Conservation (phyloP, 805 yeast genomes). For the Dipodascopsis uninucleata region DNA sequence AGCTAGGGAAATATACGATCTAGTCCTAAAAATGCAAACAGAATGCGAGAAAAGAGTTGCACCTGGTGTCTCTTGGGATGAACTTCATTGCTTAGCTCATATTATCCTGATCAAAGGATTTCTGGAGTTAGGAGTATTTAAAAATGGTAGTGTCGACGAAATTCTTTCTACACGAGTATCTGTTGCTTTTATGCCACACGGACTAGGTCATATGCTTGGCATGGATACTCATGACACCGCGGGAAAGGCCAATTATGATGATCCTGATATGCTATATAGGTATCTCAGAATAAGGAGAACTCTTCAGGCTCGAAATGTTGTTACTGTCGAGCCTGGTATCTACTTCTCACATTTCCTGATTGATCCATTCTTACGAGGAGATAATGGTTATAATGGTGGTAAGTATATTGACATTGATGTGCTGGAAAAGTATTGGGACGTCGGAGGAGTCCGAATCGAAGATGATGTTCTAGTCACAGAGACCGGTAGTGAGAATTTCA, state of each 20-base stretch:
- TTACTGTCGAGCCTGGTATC: constrained; percentile 93
- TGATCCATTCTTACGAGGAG: constrained; percentile 51
- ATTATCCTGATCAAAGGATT: constrained; percentile 68
- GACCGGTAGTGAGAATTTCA: constrained; percentile 74
- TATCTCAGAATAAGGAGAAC: constrained; percentile 78
- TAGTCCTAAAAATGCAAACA: constrained; percentile 79
- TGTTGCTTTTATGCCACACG: constrained; percentile 88
- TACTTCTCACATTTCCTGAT: constrained; percentile 84
- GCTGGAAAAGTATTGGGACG: constrained; percentile 71
- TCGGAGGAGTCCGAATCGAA: constrained; percentile 98
- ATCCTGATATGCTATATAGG: constrained; percentile 68
- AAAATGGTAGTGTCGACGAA: constrained; percentile 49
- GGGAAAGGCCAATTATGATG: constrained; percentile 81
- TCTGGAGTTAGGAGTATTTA: constrained; percentile 71
- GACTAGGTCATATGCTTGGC: constrained; percentile 89
- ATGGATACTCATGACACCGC: constrained; percentile 97
- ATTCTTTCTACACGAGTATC: constrained; percentile 67
- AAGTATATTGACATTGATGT: constrained; percentile 62
- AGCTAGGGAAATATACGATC: constrained; percentile 73
- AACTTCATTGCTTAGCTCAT: constrained; percentile 76
- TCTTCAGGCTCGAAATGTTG: constrained; percentile 71
- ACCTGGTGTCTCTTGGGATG: constrained; percentile 86
- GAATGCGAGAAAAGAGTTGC: constrained; percentile 65
- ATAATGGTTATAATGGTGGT: constrained; percentile 41
- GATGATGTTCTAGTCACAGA: constrained; percentile 82